Conservation (phyloP, 352 stramenopile genomes). For the Blastocystis sp. region DNA sequence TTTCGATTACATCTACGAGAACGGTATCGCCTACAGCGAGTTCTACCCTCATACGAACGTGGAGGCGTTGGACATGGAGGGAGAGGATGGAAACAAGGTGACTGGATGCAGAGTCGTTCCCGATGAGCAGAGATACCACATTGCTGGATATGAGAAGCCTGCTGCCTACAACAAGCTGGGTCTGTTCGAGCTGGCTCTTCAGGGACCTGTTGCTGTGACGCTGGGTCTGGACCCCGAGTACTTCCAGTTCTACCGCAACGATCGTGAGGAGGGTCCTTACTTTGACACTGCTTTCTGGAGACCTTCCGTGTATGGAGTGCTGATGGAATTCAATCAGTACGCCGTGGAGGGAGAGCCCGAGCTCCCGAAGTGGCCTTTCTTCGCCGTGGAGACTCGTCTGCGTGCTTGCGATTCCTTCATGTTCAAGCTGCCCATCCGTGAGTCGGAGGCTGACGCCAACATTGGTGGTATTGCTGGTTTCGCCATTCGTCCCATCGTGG, state of each 20-base stretch:
- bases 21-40: background rate
- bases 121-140: too few relatives aligned
- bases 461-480: too few relatives aligned
- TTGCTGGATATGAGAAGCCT: background rate
- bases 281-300: background rate
- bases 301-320: background rate
- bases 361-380: background rate
- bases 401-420: background rate
- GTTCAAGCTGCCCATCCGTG: background rate
- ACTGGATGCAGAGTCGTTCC: too few relatives aligned
- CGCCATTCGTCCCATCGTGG: too few relatives aligned
- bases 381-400: background rate
- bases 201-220: background rate
- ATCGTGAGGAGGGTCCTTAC: background rate
- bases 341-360: background rate
- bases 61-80: background rate
- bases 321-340: background rate
- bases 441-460: too few relatives aligned
- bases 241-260: slow-evolving; percentile 6
- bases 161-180: background rate
- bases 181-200: background rate
- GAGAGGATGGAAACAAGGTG: too few relatives aligned
- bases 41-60: background rate
- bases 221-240: slow-evolving; percentile 1
- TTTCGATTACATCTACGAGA: background rate